phyloP scores from a whole-genome alignment of 2,329 filamentous ascomycete genomes.

The Venturia carpophila region DNA sequence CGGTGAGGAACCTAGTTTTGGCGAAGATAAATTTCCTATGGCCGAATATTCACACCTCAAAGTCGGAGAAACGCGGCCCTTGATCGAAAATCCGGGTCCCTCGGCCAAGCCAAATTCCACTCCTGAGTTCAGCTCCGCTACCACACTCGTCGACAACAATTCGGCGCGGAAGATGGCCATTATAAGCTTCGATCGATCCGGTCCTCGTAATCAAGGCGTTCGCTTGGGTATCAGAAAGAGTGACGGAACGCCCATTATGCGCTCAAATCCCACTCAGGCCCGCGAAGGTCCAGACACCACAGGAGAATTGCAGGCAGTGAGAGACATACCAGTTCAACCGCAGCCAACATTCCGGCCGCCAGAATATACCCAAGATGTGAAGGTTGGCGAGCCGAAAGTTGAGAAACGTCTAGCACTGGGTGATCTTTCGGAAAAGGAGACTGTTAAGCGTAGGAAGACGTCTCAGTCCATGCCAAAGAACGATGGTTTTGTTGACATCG shows the following conservation, averaged over 20 bases:
- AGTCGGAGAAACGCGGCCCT: neutral
- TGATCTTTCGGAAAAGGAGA: neutral
- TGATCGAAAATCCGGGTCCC: neutral
- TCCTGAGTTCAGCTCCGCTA: neutral
- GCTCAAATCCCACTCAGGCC: neutral
- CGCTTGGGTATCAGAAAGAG: neutral
- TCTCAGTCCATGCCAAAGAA: neutral
- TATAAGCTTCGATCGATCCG: constrained; percentile 14
- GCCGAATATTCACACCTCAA: neutral
- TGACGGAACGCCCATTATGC: constrained; percentile 1
- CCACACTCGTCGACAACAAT: constrained; percentile 8
- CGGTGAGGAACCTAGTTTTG: neutral
- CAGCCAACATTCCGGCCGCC: neutral
- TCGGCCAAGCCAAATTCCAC: neutral
- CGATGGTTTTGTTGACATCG: neutral
- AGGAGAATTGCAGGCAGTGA: neutral
- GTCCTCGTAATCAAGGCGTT: constrained; percentile 13
- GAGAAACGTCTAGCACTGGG: neutral
- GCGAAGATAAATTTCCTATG: neutral
- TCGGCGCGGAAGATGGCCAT: constrained; percentile 13
- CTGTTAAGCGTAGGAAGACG: neutral
- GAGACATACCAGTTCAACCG: neutral
- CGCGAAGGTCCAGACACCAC: neutral
- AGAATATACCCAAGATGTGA: neutral
- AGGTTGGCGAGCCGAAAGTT: neutral